A percentile compares a stretch with the other conserved stretches of the same genome.
Conservation (phyloP, 352 stramenopile species). For the Saprolegnia parasitica region DNA sequence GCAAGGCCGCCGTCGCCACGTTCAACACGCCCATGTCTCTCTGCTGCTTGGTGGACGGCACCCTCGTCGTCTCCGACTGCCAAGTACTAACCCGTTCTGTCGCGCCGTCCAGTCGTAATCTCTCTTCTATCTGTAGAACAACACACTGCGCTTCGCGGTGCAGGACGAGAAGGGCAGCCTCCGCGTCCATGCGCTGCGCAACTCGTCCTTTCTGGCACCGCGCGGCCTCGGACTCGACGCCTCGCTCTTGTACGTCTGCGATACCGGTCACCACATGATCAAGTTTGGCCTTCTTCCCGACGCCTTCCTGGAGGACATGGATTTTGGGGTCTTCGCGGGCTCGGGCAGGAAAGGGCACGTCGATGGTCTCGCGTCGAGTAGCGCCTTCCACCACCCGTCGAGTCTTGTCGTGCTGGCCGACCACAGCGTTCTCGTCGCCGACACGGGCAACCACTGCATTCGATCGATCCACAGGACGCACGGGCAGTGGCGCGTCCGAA, state of each 20-base stretch:
- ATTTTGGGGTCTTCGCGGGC: constrained; percentile 46
- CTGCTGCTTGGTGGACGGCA: constrained; percentile 8
- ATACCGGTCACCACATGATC: constrained; percentile 51
- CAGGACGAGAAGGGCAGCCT: background rate
- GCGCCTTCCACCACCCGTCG: constrained; percentile 41
- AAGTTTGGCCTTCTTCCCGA: constrained; percentile 42
- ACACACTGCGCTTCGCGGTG: constrained; percentile 16
- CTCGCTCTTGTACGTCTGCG: constrained; percentile 48
- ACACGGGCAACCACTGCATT: constrained; percentile 57
- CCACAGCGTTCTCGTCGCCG: constrained; percentile 40
- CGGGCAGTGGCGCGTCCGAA: constrained; percentile 37
- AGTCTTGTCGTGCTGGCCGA: constrained; percentile 40
- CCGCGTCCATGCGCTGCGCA: constrained; percentile 17
- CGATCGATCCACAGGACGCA: constrained; percentile 36
- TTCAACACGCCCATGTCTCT: constrained; percentile 16
- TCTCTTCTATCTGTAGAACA: constrained; percentile 13
- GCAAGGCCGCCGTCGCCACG: background rate
- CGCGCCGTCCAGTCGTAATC: too few relatives aligned
- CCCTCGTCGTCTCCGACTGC: constrained; percentile 14
- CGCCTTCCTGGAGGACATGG: constrained; percentile 30
- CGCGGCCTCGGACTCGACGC: constrained; percentile 43
- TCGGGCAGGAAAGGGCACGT: constrained; percentile 41
- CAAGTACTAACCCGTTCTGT: background rate
- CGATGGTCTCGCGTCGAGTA: constrained; percentile 40
- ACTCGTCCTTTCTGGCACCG: constrained; percentile 39